Evolutionary conservation across 164 flowering plant genomes (phyloP), one percentile per base, ranked within the genome.

Genomic region (Kalanchoe fedtschenkoi): DNA sequence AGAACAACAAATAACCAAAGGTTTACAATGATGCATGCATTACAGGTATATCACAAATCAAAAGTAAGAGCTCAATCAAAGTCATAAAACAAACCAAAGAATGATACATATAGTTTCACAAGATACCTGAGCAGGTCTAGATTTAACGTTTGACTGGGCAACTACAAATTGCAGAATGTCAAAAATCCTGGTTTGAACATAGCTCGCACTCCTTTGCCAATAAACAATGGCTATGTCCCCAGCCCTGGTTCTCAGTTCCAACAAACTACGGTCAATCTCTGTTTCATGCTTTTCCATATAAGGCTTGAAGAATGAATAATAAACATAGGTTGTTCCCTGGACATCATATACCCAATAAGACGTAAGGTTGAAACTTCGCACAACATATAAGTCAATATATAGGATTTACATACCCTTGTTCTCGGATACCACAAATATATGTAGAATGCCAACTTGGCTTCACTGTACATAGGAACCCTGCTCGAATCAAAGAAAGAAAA

Each of bases 381-480:
- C 34, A 15, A 26, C 44, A 16, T n/a, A 47, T 5, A 2, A 37
- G 34, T 24, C 30, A 51, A 3, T 24, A 21, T 6, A 63, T 14
- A 5, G 32, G 56, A 26, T 32, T 24, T 4, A 10, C 66, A 34
- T 65, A 90, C 99, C 87, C 74, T 87, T 26, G 95, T 90, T 74
- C 83, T 90, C 28, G 99, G 99, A 69, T 74, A 85, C 99, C 99
- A 93, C 74, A 90, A 68, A 67, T 87, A 90, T 68, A 93, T 76
- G 71, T 72, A 76, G 84, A 93, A 88, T 15, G 90, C 91, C 82
- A 93, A 73, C 75, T 90, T 93, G 26, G 90, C 96, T 80, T 93
- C 99, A 65, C 91, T 72, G 70, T 93, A 93, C 96, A 93, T 85
- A 24, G 99, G 99, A 69, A 93, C 71, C 97, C 97, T 93, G 68